These are phyloP conservation scores for Anethum foeniculum DNA, from an alignment of 140 eudicot species.

Conservation along the genomic window DNA sequence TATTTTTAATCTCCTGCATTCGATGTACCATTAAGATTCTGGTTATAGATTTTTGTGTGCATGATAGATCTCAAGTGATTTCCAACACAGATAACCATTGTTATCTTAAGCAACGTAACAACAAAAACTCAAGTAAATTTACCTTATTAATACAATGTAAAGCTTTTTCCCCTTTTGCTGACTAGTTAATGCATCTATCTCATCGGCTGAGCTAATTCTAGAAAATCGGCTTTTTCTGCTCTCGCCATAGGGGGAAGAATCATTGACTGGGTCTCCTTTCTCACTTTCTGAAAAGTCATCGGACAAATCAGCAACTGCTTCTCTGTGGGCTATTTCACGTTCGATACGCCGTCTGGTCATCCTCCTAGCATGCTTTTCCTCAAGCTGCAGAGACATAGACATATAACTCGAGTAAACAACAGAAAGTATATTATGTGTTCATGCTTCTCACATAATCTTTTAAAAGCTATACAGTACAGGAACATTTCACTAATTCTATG, in stretches of 20 bases:
- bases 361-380: conserved; percentile 72
- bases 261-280: conserved; percentile 55
- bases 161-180: conserved; percentile 86
- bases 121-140: neutral
- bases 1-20: neutral
- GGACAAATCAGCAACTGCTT: conserved; percentile 97
- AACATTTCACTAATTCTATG: neutral
- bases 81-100: neutral
- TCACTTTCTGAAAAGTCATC: conserved; percentile 98
- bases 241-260: conserved; percentile 69
- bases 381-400: conserved; percentile 45
- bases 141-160: conserved; percentile 86
- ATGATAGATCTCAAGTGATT: neutral
- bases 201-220: conserved; percentile 69
- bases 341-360: conserved; percentile 71
- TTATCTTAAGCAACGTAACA: neutral
- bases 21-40: neutral
- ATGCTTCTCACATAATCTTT: neutral
- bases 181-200: conserved; percentile 82
- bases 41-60: neutral
- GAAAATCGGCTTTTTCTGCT: conserved; percentile 62
- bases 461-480: neutral
- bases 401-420: neutral
- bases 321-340: conserved; percentile 86
- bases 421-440: neutral